phyloP scores from a whole-genome alignment of 331 rosid species.

The Quercus tomentella region DNA sequence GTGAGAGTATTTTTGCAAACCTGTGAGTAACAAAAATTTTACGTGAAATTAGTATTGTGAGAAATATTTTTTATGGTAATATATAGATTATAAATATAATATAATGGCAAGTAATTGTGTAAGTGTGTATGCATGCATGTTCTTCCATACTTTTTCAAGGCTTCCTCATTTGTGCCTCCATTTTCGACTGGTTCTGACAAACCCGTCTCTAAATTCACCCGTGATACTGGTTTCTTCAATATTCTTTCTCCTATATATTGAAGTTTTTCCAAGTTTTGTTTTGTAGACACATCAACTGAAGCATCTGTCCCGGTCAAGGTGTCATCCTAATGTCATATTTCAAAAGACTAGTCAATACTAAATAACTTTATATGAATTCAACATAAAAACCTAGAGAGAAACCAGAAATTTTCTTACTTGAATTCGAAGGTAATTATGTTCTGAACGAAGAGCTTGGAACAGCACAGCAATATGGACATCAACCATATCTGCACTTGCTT shows the following conservation, averaged over 20 bases:
- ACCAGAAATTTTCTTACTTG: conserved; percentile 11
- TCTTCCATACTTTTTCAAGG: conserved; percentile 31
- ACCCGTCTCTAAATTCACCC: conserved; percentile 36
- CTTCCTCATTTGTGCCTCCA: conserved; percentile 32
- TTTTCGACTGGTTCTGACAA: not conserved
- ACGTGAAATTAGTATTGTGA: not conserved
- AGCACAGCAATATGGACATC: conserved; percentile 32
- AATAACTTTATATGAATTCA: not conserved
- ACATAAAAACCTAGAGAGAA: not conserved
- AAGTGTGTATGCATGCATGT: not conserved
- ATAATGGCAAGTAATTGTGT: not conserved
- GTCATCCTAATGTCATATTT: conserved; percentile 28
- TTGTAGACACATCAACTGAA: conserved; percentile 33
- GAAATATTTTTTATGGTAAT: too few relatives aligned
- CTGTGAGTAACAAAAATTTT: conserved; percentile 9
- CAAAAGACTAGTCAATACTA: not conserved
- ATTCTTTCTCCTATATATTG: conserved; percentile 22
- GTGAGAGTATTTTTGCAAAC: conserved; percentile 9
- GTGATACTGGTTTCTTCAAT: conserved; percentile 33
- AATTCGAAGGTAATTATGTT: conserved; percentile 37
- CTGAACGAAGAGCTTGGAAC: conserved; percentile 23
- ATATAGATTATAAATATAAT: too few relatives aligned
- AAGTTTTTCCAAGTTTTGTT: conserved; percentile 27
- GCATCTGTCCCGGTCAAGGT: conserved; percentile 23
- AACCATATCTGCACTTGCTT: conserved; percentile 37